Conservation (phyloP, 2,329 filamentous ascomycete genomes). For the Colletotrichum cuscutae region DNA sequence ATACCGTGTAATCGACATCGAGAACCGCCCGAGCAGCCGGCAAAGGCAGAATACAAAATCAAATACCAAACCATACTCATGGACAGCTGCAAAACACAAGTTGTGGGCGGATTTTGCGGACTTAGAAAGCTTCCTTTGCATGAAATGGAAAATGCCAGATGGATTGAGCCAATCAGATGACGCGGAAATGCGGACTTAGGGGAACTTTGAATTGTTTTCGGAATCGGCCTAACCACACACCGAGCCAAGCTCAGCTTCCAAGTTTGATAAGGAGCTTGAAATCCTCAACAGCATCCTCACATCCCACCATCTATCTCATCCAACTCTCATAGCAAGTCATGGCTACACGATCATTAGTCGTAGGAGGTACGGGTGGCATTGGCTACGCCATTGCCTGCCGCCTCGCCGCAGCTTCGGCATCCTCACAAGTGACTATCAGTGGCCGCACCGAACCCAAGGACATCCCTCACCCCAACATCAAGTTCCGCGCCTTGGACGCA, state of each 20-base stretch:
- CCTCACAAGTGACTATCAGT: conserved; percentile 45
- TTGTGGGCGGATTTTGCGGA: not conserved
- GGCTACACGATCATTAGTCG: conserved; percentile 42
- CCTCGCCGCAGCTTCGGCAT: conserved; percentile 40
- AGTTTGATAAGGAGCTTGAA: not conserved
- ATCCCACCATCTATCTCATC: not conserved
- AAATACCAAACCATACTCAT: not conserved
- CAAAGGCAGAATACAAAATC: too few species aligned
- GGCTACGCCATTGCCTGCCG: conserved; percentile 50
- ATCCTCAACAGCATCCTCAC: not conserved
- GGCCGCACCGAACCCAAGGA: conserved; percentile 44
- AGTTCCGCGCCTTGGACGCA: conserved; percentile 46
- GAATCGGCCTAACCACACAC: not conserved
- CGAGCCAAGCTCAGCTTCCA: not conserved
- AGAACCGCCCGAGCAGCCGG: too few species aligned
- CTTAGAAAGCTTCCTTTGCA: not conserved
- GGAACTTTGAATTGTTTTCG: not conserved
- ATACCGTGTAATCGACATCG: too few species aligned
- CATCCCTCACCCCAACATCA: conserved; percentile 45
- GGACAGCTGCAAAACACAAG: not conserved
- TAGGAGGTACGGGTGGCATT: conserved; percentile 48
- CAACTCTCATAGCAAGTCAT: not conserved
- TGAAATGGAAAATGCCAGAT: not conserved
- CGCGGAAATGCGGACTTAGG: not conserved
- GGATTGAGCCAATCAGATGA: not conserved